These are phyloP conservation scores for Dictyostelium firmibasis DNA, from an alignment of 78 protist genomes.

Conservation along the genomic window DNA sequence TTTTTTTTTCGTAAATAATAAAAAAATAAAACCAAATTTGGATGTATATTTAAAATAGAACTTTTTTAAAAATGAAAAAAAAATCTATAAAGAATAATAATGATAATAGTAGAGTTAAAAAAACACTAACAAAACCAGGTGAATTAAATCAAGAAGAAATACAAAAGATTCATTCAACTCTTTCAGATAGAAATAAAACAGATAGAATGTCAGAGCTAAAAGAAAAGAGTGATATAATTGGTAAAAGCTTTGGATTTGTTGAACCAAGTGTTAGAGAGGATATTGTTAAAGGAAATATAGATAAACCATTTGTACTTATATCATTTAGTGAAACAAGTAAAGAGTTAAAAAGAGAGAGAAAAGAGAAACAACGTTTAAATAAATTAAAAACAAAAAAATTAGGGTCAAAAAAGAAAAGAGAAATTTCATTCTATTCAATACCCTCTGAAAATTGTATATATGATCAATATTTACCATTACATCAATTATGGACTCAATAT, in stretches of 20 bases:
- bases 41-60: neutral
- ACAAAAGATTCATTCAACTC: neutral
- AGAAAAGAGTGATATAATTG: neutral
- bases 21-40: neutral
- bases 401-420: conserved; percentile 34
- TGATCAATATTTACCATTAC: conserved; percentile 70
- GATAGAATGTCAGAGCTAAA: neutral
- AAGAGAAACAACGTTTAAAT: neutral
- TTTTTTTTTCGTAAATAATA: neutral
- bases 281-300: neutral
- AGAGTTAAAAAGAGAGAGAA: neutral
- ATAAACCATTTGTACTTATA: conserved; percentile 14
- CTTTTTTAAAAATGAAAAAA: neutral
- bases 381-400: neutral
- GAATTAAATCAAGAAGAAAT: neutral
- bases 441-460: conserved; percentile 45
- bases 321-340: neutral
- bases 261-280: neutral
- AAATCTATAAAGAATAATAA: neutral
- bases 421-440: conserved; percentile 1
- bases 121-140: neutral
- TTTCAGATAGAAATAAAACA: neutral
- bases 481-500: conserved; percentile 64
- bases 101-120: neutral
- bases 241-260: neutral